Evolutionary conservation across 2,329 filamentous ascomycete genomes (phyloP), one percentile per base, ranked within the genome.

Genomic region (Penicillium digitatum): DNA sequence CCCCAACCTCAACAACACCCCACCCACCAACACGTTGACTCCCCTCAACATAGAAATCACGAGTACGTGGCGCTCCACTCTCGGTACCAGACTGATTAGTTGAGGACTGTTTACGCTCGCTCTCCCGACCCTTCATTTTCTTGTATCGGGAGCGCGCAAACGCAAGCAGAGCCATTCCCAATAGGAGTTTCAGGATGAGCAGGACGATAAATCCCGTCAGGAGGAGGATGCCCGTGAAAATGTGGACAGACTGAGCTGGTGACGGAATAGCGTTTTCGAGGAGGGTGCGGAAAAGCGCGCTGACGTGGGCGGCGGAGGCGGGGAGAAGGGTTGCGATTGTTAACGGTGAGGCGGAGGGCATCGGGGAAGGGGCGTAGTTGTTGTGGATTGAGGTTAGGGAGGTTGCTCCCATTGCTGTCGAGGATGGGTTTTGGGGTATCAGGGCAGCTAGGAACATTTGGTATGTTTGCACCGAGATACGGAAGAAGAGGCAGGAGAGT

Each of bases 361-460:
- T 87, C 82, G 27, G 84, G 78, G 3, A 86, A 85, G 26, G 86
- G 78, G 26, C 83, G 78, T 76, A 77, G 43, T 76, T 69, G 56
- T 70, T 69, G 51, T 78, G 73, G 40, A 78, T 77, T 2, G 74
- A 73, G 9, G 75, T 68, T 9, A 78, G 64, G 5, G 75, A 76
- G 3, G 75, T 69, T 9, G 66, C 55, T 29, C 64, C 65, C n/a
- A 66, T 64, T 1, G 69, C 68, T 1, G 69, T 69, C 9, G 74
- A 73, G 2, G 71, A 69, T 0, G 90, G 79, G 0, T 90, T 89
- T 9, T 88, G 82, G 0, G 90, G 88, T 32, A 96, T 81, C 66
- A 95, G 87, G 0, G 90, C 92, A 3, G 92, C 89, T 14, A 97
- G 82, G 68, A 97, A 95, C 93, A 97, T 97, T 74, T 96, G 89